These are phyloP conservation scores for Geranium rotundifolium DNA, from an alignment of 345 rosid genomes.

Conservation along the genomic window DNA sequence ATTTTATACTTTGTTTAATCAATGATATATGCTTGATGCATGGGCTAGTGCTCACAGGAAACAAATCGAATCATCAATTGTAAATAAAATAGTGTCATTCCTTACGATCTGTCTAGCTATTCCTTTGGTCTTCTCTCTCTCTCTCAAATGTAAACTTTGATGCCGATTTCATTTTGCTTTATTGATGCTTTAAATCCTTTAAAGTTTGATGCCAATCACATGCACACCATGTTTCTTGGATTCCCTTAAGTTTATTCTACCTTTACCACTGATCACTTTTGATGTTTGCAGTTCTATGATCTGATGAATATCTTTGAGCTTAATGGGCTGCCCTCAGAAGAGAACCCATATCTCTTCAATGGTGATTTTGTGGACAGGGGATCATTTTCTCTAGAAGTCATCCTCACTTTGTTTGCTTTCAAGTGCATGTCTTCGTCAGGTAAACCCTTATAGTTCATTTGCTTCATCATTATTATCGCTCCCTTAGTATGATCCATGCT, in stretches of 20 bases:
- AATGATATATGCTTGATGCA: too few relatives aligned
- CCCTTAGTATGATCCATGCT: not conserved
- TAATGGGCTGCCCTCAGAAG: constrained; percentile 94
- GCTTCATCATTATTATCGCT: not conserved
- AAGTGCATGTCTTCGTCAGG: constrained; percentile 95
- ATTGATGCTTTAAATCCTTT: too few relatives aligned
- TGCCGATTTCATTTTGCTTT: too few relatives aligned
- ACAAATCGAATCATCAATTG: too few relatives aligned
- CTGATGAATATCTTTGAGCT: constrained; percentile 86
- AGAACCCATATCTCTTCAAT: constrained; percentile 89
- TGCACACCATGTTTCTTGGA: too few relatives aligned
- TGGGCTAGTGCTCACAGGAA: too few relatives aligned
- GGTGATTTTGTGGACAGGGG: constrained; percentile 99
- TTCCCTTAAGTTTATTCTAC: not conserved
- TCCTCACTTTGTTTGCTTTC: constrained; percentile 86
- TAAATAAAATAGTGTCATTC: too few relatives aligned
- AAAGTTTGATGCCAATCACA: too few relatives aligned
- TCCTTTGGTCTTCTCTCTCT: too few relatives aligned
- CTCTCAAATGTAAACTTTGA: too few relatives aligned
- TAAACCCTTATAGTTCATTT: constrained; percentile 16
- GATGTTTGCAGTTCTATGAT: constrained; percentile 77
- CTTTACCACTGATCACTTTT: not conserved
- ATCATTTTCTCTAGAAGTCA: constrained; percentile 87
- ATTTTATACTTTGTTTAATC: too few relatives aligned
- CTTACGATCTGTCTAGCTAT: too few relatives aligned